Conservation (phyloP, 2,329 filamentous ascomycete genomes). For the Pseudocercospora fijiensis region DNA sequence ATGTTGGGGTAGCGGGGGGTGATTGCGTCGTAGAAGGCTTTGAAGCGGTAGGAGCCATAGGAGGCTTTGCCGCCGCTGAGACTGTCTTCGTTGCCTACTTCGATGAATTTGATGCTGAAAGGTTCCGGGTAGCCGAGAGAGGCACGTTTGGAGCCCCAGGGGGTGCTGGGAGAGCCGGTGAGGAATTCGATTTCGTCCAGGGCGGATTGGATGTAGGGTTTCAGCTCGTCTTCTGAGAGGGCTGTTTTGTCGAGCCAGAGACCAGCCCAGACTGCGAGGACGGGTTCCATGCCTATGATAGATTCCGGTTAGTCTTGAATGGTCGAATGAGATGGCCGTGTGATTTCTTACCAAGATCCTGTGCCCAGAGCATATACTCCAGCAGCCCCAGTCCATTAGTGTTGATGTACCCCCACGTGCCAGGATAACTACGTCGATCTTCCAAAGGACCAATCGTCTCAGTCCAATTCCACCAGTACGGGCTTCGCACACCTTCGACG, state of each 20-base stretch:
- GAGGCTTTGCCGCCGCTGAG: slow-evolving; percentile 47
- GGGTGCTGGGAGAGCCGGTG: slow-evolving; percentile 53
- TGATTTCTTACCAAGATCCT: slow-evolving; percentile 50
- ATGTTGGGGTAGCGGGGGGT: slow-evolving; percentile 57
- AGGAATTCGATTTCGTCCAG: slow-evolving; percentile 65
- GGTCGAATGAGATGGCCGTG: not conserved
- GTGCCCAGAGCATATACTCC: slow-evolving; percentile 58
- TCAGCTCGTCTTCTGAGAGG: slow-evolving; percentile 49
- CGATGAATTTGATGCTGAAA: slow-evolving; percentile 59
- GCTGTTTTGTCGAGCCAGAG: slow-evolving; percentile 55
- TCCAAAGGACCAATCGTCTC: slow-evolving; percentile 55
- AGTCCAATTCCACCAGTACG: slow-evolving; percentile 49
- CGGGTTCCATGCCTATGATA: slow-evolving; percentile 44
- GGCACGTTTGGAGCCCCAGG: slow-evolving; percentile 60
- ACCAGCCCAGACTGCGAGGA: slow-evolving; percentile 60
- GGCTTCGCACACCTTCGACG: slow-evolving; percentile 46
- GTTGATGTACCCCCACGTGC: slow-evolving; percentile 60
- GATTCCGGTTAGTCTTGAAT: not conserved
- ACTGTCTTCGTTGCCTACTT: slow-evolving; percentile 68
- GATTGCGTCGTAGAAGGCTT: slow-evolving; percentile 60
- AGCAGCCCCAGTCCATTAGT: slow-evolving; percentile 62
- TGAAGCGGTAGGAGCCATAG: slow-evolving; percentile 55
- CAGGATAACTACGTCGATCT: slow-evolving; percentile 53
- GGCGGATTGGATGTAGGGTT: slow-evolving; percentile 54
- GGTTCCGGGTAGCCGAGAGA: slow-evolving; percentile 61